phyloP scores from a whole-genome alignment of 2,329 filamentous ascomycete genomes.

The Thelonectria rubi region DNA sequence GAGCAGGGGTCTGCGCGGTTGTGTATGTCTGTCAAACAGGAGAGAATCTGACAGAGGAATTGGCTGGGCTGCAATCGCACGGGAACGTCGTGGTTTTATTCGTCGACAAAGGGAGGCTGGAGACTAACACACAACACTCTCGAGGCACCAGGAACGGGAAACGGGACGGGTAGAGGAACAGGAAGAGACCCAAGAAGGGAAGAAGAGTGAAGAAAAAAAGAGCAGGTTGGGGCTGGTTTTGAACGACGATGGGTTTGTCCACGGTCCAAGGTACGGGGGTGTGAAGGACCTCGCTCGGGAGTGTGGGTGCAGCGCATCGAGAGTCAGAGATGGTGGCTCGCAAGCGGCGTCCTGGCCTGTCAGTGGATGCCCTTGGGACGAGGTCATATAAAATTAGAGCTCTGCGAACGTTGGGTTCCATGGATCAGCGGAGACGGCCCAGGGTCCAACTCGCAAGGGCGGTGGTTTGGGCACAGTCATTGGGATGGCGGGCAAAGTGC shows the following conservation, averaged over 20 bases:
- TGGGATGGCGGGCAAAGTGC: slow-evolving; percentile 33
- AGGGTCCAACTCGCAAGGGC: slow-evolving; percentile 25
- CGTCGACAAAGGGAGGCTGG: slow-evolving; percentile 31
- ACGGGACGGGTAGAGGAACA: slow-evolving; percentile 32
- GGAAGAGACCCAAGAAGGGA: slow-evolving; percentile 40
- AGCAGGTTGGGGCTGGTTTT: slow-evolving; percentile 42
- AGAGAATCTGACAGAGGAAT: slow-evolving; percentile 13
- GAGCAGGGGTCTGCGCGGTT: slow-evolving; percentile 23
- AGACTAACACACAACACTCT: slow-evolving; percentile 26
- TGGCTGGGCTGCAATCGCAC: slow-evolving; percentile 23
- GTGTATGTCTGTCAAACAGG: slow-evolving; percentile 13
- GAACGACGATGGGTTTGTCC: slow-evolving; percentile 33
- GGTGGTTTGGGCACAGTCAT: slow-evolving; percentile 17
- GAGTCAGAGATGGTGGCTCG: slow-evolving; percentile 56
- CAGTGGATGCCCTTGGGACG: slow-evolving; percentile 51
- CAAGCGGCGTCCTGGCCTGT: slow-evolving; percentile 50
- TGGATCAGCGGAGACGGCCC: slow-evolving; percentile 43
- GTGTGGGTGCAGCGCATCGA: slow-evolving; percentile 33
- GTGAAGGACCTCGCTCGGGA: slow-evolving; percentile 1
- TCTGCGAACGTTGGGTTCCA: slow-evolving; percentile 42
- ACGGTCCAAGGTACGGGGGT: slow-evolving; percentile 12
- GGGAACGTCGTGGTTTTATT: slow-evolving; percentile 28
- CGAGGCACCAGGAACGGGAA: slow-evolving; percentile 24
- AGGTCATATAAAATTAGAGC: slow-evolving; percentile 58
- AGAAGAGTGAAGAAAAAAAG: slow-evolving; percentile 35